Evolutionary conservation across 352 stramenopile species (phyloP), one percentile per base, ranked within the genome.

Genomic region (Pythium rishiriense): DNA sequence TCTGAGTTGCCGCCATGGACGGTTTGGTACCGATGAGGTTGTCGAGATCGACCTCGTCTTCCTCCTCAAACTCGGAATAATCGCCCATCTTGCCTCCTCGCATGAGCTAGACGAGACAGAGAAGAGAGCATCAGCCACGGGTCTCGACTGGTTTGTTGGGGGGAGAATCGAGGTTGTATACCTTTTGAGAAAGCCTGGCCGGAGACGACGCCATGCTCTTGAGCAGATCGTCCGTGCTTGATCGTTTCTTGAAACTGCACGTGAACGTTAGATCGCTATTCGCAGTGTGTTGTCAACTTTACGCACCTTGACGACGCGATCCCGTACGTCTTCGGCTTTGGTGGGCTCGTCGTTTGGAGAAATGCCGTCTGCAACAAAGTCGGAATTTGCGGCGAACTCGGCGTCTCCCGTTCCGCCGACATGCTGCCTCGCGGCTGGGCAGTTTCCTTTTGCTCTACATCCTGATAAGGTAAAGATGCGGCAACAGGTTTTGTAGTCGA

Each of bases 21-120:
- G 57, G 37, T 24, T 72, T 78, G 50, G 41, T 71, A 17, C 81
- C 80, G n/a, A 91, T 89, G 57, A 93, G 74, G n/a, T 85, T 89
- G 56, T 86, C 76, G 47, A 91, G 55, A 71, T 94, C 74, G 28
- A 91, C 74, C 29, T 88, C 80, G 19, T 91, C 82, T 49, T 93
- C 85, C 43, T 91, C 83, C 47, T 94, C 80, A 53, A 92, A 92
- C 65, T 91, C 81, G 4, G 78, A 91, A 64, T 89, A 88, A 50
- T 92, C 85, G 55, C 76, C 73, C 65, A 92, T 86, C 57, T 84
- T 91, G 24, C 74, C 79, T 10, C 83, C 81, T n/a, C 83, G 81
- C 46, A 94, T 79, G 15, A 91, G 61, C 82, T 89, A 37, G 24
- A 54, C 2, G 4, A 26, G 47, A 24, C 12, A 54, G 46, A 21